These are phyloP conservation scores for Royoungia palumana DNA, from an alignment of 768 basidiomycete genomes.

Conservation along the genomic window DNA sequence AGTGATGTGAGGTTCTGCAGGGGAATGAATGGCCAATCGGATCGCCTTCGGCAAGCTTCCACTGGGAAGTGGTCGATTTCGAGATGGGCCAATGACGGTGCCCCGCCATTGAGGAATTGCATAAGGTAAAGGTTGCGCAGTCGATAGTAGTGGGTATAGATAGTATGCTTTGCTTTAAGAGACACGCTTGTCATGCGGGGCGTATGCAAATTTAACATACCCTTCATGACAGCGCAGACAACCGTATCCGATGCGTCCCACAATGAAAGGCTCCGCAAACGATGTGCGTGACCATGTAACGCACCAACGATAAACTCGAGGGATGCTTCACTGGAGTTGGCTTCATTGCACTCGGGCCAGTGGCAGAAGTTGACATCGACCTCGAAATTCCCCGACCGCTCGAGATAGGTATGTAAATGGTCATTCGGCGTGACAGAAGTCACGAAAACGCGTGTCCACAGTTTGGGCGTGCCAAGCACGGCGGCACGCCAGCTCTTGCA, in stretches of 20 bases:
- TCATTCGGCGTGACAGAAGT: constrained; percentile 10
- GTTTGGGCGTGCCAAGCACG: constrained; percentile 1
- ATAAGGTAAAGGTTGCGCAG: not conserved
- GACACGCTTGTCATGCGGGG: constrained; percentile 11
- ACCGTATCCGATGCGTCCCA: constrained; percentile 17
- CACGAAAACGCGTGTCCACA: constrained; percentile 14
- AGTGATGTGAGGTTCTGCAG: constrained; percentile 10
- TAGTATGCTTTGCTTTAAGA: constrained; percentile 7
- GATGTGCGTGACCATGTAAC: constrained; percentile 3
- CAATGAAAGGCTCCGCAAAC: constrained; percentile 6
- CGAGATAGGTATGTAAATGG: constrained; percentile 2
- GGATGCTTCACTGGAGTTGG: not conserved
- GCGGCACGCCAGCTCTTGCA: constrained; percentile 12
- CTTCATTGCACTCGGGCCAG: constrained; percentile 2
- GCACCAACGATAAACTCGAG: constrained; percentile 2
- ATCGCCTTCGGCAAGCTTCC: constrained; percentile 1
- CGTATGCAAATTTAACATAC: not conserved
- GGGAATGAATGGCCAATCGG: constrained; percentile 4
- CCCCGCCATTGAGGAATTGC: constrained; percentile 13
- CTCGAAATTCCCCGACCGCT: constrained; percentile 10
- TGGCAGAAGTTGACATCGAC: constrained; percentile 12
- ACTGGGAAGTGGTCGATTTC: constrained; percentile 18
- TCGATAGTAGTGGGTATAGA: constrained; percentile 5
- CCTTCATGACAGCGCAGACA: constrained; percentile 2
- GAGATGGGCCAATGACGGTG: constrained; percentile 9